A percentile compares a stretch with the other conserved stretches of the same genome.
Evolutionary conservation across 2,329 filamentous ascomycete genomes (phyloP).

Genomic region (Tolypocladium tropicale): DNA sequence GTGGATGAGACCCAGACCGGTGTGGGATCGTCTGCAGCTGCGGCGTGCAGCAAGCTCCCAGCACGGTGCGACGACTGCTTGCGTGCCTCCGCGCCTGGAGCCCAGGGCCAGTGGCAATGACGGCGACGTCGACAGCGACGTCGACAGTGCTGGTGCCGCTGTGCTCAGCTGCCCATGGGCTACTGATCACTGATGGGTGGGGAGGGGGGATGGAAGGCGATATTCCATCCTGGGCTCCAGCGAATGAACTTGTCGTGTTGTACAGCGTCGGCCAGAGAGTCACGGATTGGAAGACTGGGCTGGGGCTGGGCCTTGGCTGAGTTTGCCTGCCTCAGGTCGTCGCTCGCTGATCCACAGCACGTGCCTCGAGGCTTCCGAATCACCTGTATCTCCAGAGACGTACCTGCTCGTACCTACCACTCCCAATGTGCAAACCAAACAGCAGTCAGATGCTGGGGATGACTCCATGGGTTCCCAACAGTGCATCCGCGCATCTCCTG

Average conservation of each 20-base stretch:
- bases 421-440: not conserved
- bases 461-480: no score
- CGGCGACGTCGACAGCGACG: not conserved
- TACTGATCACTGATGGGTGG: not conserved
- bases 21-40: conserved; percentile 1
- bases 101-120: not conserved
- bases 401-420: not conserved
- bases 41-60: not conserved
- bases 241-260: not conserved
- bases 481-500: not conserved
- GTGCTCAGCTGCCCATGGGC: conserved; percentile 1
- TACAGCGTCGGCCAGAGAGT: not conserved
- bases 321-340: not conserved
- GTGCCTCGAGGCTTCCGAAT: not conserved
- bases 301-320: not conserved
- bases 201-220: no score
- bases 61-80: not conserved
- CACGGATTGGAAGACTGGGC: not conserved
- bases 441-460: not conserved
- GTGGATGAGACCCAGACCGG: conserved; percentile 1
- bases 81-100: not conserved
- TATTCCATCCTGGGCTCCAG: not conserved
- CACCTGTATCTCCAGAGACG: not conserved
- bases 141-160: not conserved
- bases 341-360: not conserved